Conservation (phyloP, 2,329 filamentous ascomycete species). For the Arachnopeziza araneosa region DNA sequence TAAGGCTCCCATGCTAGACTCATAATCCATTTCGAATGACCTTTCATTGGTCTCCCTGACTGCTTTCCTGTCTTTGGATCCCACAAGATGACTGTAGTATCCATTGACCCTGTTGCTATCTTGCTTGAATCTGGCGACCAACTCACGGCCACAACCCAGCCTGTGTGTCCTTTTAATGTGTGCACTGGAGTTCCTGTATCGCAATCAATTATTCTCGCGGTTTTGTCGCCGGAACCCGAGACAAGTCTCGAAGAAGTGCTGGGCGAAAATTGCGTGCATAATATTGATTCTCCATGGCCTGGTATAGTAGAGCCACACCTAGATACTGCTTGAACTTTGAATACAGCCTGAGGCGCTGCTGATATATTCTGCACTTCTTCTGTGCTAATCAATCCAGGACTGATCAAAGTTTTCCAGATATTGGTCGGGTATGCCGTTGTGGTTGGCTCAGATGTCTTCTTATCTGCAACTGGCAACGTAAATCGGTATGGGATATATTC, state of each 20-base stretch:
- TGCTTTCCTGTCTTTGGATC: constrained; percentile 75
- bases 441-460: constrained; percentile 33
- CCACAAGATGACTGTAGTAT: constrained; percentile 88
- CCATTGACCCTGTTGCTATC: constrained; percentile 87
- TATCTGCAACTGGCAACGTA: constrained; percentile 45
- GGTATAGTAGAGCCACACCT: constrained; percentile 83
- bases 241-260: constrained; percentile 70
- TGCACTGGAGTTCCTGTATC: constrained; percentile 85
- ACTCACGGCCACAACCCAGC: constrained; percentile 82
- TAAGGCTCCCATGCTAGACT: constrained; percentile 91
- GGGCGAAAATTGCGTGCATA: constrained; percentile 81
- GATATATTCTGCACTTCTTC: constrained; percentile 42
- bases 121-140: constrained; percentile 77
- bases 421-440: constrained; percentile 32
- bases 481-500: constrained; percentile 64
- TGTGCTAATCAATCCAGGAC: constrained; percentile 29
- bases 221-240: constrained; percentile 86
- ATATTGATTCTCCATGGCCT: constrained; percentile 87
- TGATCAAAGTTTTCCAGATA: constrained; percentile 43
- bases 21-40: constrained; percentile 85
- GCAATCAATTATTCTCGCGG: constrained; percentile 89
- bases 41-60: constrained; percentile 64
- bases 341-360: constrained; percentile 81
- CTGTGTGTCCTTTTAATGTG: constrained; percentile 80
- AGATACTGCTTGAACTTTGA: constrained; percentile 86